Percentiles rank a stretch among this genome's conserved stretches.
Conservation (phyloP, 163 green algal species). For the Chlamydomonas reinhardtii region DNA sequence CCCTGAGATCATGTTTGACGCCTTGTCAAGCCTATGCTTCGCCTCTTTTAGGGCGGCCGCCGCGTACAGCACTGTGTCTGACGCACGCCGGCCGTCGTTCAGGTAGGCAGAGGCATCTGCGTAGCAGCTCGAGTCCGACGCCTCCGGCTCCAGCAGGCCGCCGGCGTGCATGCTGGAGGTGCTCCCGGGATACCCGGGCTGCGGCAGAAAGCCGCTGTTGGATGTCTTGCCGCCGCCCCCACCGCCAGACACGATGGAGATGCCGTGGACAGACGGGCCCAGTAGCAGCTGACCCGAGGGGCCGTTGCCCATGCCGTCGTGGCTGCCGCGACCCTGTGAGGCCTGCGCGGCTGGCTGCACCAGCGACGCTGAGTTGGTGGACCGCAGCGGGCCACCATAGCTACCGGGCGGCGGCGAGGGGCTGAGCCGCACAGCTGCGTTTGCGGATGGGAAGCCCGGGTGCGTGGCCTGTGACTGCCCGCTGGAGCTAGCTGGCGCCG, state of each 20-base stretch:
- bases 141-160: background rate
- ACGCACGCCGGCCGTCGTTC: constrained; percentile 40
- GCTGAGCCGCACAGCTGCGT: background rate
- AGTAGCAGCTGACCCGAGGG: too few relatives aligned
- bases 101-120: background rate
- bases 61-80: constrained; percentile 43
- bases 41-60: background rate
- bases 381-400: constrained; percentile 3
- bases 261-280: too few relatives aligned
- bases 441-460: background rate
- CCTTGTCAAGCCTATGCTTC: background rate
- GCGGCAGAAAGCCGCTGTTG: too few relatives aligned
- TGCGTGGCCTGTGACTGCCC: background rate
- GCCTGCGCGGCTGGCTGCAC: background rate
- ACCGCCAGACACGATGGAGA: too few relatives aligned
- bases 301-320: background rate
- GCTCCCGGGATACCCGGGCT: too few relatives aligned
- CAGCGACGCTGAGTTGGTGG: background rate
- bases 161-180: too few relatives aligned
- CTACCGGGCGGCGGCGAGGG: constrained; percentile 3
- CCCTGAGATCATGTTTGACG: background rate
- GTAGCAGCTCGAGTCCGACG: background rate
- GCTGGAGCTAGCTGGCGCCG: background rate
- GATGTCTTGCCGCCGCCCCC: too few relatives aligned
- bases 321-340: background rate